Conservation (phyloP, 2,329 filamentous ascomycete species). For the Tricladium varicosporioides region DNA sequence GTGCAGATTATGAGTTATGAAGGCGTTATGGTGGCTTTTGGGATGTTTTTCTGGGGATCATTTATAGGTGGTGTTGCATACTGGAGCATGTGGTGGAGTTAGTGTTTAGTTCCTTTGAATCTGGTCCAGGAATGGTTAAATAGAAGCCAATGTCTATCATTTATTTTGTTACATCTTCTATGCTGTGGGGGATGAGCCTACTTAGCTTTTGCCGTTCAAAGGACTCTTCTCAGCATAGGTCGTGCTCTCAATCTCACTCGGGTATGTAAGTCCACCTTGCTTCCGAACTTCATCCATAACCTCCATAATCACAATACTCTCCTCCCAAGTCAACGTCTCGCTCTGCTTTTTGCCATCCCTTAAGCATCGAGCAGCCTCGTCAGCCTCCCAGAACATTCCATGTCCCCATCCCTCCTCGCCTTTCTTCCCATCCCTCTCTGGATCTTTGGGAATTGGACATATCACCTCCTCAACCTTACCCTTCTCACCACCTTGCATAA, state of each 20-base stretch:
- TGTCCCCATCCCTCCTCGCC: conserved; percentile 43
- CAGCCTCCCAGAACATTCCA: conserved; percentile 71
- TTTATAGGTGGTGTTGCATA: no score
- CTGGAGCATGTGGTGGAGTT: no score
- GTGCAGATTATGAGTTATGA: no score
- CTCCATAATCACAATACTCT: conserved; percentile 68
- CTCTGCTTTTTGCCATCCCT: conserved; percentile 63
- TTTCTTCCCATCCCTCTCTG: conserved; percentile 18
- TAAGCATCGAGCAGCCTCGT: conserved; percentile 63
- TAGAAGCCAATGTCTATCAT: no score
- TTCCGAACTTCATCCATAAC: conserved; percentile 67
- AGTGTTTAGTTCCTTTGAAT: no score
- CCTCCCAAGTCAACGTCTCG: conserved; percentile 54
- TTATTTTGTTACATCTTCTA: no score
- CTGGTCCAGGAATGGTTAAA: no score
- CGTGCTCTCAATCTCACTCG: conserved; percentile 62
- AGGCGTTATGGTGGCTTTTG: no score
- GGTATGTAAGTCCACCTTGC: conserved; percentile 61
- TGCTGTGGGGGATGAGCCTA: no score
- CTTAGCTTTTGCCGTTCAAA: conserved; percentile 43
- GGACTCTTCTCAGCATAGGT: conserved; percentile 59
- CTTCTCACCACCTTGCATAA: conserved; percentile 41
- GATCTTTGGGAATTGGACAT: conserved; percentile 43
- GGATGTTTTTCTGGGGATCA: no score
- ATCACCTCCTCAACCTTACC: conserved; percentile 33